Percentiles rank a stretch among this genome's conserved stretches.
Conservation (phyloP, 805 yeast genomes). For the Wickerhamiella qilinensis region DNA sequence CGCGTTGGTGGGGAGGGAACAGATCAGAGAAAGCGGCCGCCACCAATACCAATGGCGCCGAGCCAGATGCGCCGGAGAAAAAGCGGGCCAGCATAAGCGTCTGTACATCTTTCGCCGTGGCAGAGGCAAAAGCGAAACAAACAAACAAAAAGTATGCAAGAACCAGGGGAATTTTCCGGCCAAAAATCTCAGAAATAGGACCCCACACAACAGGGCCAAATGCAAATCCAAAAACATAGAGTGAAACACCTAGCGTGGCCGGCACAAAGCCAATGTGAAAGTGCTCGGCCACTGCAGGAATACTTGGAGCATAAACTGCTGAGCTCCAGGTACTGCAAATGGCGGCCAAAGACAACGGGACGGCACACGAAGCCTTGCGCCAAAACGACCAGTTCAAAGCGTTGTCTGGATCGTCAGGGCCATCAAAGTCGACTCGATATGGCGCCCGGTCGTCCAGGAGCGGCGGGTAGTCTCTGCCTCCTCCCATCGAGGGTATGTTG, state of each 20-base stretch:
- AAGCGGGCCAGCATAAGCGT: conserved; percentile 39
- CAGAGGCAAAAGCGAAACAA: conserved; percentile 34
- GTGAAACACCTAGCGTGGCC: conserved; percentile 37
- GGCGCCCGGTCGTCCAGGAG: conserved; percentile 6
- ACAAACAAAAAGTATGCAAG: conserved; percentile 18
- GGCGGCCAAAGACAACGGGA: conserved; percentile 33
- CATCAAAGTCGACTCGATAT: conserved; percentile 46
- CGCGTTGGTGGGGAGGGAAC: conserved; percentile 34
- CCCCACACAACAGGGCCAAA: conserved; percentile 54
- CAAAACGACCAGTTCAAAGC: conserved; percentile 61
- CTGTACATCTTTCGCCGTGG: conserved; percentile 33
- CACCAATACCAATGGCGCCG: conserved; percentile 41
- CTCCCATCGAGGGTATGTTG: conserved; percentile 5
- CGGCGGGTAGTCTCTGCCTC: conserved; percentile 6
- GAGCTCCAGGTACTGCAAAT: conserved; percentile 57
- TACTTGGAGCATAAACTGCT: conserved; percentile 50
- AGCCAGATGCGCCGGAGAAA: conserved; percentile 43
- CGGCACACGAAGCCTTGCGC: conserved; percentile 32
- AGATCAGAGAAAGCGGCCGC: conserved; percentile 48
- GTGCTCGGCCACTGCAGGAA: background rate
- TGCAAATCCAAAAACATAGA: conserved; percentile 51
- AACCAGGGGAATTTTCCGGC: conserved; percentile 34
- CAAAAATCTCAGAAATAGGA: conserved; percentile 36
- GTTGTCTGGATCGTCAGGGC: conserved; percentile 61
- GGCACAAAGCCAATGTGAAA: conserved; percentile 17